These are phyloP conservation scores for Aspergillus hiratsukae DNA, from an alignment of 2,329 filamentous ascomycete genomes.

Conservation along the genomic window DNA sequence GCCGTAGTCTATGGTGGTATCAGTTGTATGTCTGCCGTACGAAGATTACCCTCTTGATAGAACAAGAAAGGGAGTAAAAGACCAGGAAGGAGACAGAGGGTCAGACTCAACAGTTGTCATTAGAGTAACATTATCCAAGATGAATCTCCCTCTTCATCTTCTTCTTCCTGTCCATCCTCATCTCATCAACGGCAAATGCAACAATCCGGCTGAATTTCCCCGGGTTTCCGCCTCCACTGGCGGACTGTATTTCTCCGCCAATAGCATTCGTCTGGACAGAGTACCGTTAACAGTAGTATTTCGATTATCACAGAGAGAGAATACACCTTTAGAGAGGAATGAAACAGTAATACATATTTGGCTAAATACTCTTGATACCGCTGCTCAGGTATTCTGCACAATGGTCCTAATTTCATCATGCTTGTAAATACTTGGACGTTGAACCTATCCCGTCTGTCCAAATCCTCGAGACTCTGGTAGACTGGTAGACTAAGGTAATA, in stretches of 20 bases:
- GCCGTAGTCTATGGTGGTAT: no score
- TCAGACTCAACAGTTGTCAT: neutral
- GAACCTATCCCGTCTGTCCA: no score
- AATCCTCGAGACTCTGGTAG: no score
- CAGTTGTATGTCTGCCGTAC: neutral
- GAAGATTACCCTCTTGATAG: neutral
- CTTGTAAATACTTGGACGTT: no score
- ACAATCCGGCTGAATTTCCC: slow-evolving; percentile 18
- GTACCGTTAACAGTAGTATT: no score
- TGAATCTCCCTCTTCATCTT: neutral
- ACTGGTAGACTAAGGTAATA: neutral
- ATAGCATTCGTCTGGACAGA: slow-evolving; percentile 12
- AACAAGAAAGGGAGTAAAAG: neutral
- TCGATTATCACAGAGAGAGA: no score
- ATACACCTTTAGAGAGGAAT: no score
- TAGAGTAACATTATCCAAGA: neutral
- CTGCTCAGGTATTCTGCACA: no score
- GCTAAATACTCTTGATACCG: no score
- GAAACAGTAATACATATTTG: neutral
- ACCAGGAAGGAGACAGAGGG: neutral
- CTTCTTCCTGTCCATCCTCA: no score
- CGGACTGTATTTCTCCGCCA: slow-evolving; percentile 32
- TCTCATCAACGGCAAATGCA: no score
- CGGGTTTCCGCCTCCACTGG: slow-evolving; percentile 14
- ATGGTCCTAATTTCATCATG: no score